These are phyloP conservation scores for Salvia rosmarinus DNA, from an alignment of 257 asterid species.

Conservation along the genomic window DNA sequence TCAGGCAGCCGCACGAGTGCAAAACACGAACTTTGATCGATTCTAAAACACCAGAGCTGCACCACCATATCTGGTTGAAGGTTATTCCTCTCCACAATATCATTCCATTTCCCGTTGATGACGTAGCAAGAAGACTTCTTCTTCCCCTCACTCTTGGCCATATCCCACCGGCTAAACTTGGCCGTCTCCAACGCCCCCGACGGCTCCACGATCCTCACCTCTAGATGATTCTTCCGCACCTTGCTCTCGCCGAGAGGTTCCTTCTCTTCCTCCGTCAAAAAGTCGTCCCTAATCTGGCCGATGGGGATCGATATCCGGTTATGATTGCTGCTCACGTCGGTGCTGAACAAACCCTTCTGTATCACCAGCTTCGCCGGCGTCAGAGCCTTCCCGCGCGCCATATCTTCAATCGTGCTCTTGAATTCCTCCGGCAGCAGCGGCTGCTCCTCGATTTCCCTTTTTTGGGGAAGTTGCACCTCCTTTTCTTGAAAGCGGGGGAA, in stretches of 20 bases:
- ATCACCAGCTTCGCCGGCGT: constrained; percentile 1
- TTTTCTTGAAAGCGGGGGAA: background rate
- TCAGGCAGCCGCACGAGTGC: constrained; percentile 3
- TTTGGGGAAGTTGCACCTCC: background rate
- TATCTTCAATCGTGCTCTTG: background rate
- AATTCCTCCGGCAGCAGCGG: constrained; percentile 22
- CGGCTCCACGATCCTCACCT: constrained; percentile 29
- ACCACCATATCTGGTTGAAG: background rate
- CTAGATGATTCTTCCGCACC: too few relatives aligned
- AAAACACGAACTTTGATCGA: background rate
- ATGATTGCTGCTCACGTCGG: background rate
- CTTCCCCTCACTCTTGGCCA: background rate
- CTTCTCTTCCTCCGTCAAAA: constrained; percentile 14
- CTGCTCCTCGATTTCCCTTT: background rate
- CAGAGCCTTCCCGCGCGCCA: background rate
- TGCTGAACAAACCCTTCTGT: constrained; percentile 2
- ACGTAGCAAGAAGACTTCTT: constrained; percentile 2
- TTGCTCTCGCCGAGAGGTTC: background rate
- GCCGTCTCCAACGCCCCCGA: background rate
- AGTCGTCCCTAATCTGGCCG: background rate
- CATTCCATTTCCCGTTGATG: constrained; percentile 23
- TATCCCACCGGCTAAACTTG: constrained; percentile 25
- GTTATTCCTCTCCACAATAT: background rate
- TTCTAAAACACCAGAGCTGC: constrained; percentile 32
- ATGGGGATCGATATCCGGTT: constrained; percentile 20